Conservation (phyloP, 192 early-diverging fungal genomes). For the Coemansia sp. region DNA sequence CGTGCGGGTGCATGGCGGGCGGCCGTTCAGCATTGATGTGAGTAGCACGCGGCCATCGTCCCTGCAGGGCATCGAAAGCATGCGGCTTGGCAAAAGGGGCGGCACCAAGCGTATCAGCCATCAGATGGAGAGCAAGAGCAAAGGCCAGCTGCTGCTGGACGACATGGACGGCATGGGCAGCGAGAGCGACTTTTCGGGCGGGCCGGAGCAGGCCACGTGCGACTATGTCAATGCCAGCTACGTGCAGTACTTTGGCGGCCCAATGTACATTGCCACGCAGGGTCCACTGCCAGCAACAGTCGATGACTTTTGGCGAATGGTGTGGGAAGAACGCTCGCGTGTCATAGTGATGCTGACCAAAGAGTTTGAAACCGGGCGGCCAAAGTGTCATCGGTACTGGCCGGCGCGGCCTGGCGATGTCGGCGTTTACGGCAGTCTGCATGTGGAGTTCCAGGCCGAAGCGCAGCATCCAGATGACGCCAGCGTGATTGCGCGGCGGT, state of each 20-base stretch:
- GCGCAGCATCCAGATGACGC: constrained; percentile 50
- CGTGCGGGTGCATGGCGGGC: constrained; percentile 2
- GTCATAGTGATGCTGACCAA: constrained; percentile 89
- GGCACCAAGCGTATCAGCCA: constrained; percentile 19
- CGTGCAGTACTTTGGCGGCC: constrained; percentile 54
- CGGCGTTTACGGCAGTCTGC: constrained; percentile 57
- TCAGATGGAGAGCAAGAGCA: constrained; percentile 30
- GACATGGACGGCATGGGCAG: constrained; percentile 15
- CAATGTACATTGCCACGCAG: constrained; percentile 84
- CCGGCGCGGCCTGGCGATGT: constrained; percentile 54
- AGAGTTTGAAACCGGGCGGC: constrained; percentile 69
- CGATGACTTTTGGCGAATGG: constrained; percentile 89
- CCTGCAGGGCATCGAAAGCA: not conserved
- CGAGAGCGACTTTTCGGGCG: constrained; percentile 2
- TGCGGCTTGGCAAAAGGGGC: not conserved
- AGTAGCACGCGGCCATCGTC: constrained; percentile 7
- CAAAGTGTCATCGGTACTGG: constrained; percentile 90
- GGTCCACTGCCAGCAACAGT: constrained; percentile 78
- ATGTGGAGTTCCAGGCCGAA: constrained; percentile 58
- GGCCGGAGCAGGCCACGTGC: constrained; percentile 5
- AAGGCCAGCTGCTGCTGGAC: constrained; percentile 48
- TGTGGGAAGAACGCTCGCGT: constrained; percentile 69
- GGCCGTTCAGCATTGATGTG: constrained; percentile 17
- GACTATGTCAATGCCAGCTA: constrained; percentile 90
- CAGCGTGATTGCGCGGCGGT: constrained; percentile 62